These are phyloP conservation scores for Eucalyptus albens DNA, from an alignment of 345 rosid species.

Conservation along the genomic window DNA sequence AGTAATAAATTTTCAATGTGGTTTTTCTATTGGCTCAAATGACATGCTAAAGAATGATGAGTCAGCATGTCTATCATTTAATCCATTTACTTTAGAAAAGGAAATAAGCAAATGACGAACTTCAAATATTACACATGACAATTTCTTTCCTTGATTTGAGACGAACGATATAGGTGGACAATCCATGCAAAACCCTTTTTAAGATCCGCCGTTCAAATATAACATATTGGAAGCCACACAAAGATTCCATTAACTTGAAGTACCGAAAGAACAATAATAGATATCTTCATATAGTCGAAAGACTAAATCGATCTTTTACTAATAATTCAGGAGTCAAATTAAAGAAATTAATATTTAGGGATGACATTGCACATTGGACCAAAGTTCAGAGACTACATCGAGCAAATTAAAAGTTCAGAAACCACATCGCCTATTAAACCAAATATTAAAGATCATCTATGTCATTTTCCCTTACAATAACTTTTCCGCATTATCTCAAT, in stretches of 20 bases:
- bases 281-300: not conserved
- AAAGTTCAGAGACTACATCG: no score
- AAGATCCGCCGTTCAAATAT: not conserved
- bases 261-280: not conserved
- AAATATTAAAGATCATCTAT: no score
- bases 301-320: not conserved
- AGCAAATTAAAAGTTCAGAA: no score
- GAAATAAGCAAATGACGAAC: not conserved
- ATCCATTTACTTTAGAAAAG: not conserved
- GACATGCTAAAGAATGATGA: not conserved
- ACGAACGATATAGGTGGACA: not conserved
- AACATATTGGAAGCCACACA: not conserved
- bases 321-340: not conserved
- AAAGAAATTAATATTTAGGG: no score
- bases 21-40: not conserved
- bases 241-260: not conserved
- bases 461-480: not conserved
- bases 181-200: not conserved
- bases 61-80: not conserved
- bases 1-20: not conserved
- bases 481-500: not conserved
- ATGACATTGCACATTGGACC: no score
- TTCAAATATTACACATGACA: not conserved
- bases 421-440: rapidly evolving
- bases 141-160: not conserved